A percentile compares a stretch with the other conserved stretches of the same genome.
Conservation (phyloP, 257 asterid species). For the Ilex aquifolium region DNA sequence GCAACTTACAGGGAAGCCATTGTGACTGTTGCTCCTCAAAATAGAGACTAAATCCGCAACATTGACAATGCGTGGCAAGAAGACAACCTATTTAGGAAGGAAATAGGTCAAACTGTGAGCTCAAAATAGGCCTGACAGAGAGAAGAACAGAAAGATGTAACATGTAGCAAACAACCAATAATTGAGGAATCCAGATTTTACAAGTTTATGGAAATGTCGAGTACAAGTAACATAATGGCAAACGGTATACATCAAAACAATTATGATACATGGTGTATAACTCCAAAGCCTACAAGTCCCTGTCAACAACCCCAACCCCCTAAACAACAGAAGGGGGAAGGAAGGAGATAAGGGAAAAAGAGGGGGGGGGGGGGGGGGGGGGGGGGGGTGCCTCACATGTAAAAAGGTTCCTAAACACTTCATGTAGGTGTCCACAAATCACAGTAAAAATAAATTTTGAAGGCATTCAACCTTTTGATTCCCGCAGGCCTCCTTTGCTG, state of each 20-base stretch:
- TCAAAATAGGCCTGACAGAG: constrained; percentile 8
- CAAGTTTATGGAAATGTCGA: not conserved
- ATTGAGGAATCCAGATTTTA: not conserved
- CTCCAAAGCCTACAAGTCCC: no score
- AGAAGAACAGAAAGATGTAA: not conserved
- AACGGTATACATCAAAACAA: no score
- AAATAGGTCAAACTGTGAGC: constrained; percentile 9
- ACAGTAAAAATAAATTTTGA: constrained; percentile 3
- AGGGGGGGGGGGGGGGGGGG: no score
- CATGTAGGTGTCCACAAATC: not conserved
- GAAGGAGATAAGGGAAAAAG: no score
- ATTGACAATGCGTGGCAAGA: constrained; percentile 86
- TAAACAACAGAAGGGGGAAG: no score
- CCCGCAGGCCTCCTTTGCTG: constrained; percentile 88
- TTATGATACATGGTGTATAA: no score
- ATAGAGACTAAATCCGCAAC: constrained; percentile 79
- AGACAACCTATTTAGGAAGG: constrained; percentile 57
- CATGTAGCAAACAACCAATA: not conserved
- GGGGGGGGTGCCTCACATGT: not conserved
- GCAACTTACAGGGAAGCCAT: constrained; percentile 89
- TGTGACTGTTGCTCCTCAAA: constrained; percentile 84
- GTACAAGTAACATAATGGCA: not conserved
- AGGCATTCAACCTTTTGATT: constrained; percentile 61
- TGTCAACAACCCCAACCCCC: no score
- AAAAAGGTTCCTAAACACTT: not conserved